Conservation (phyloP, 495 filamentous ascomycete genomes). For the Aspergillus biplanus region DNA sequence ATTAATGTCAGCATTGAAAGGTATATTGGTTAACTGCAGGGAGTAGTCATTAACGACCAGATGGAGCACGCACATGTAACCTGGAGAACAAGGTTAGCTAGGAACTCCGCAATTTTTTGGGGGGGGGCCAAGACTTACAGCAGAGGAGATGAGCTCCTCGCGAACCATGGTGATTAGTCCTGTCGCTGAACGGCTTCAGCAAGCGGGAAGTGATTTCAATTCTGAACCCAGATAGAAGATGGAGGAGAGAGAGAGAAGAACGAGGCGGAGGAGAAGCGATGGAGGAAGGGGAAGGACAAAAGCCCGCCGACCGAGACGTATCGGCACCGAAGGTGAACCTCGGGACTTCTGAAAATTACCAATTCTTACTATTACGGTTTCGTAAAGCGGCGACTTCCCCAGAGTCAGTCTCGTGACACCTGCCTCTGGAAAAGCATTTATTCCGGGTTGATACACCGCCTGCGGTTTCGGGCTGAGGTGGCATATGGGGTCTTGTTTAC, state of each 20-base stretch:
- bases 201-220: slow-evolving; percentile 19
- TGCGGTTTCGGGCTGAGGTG: slow-evolving; percentile 31
- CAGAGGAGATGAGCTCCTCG: slow-evolving; percentile 83
- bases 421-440: slow-evolving; percentile 4
- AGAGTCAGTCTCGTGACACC: background rate
- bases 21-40: background rate
- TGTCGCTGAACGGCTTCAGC: slow-evolving; percentile 11
- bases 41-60: slow-evolving; percentile 8
- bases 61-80: slow-evolving; percentile 41
- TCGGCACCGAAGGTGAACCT: slow-evolving; percentile 40
- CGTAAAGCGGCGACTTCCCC: slow-evolving; percentile 39
- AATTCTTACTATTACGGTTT: slow-evolving; percentile 7
- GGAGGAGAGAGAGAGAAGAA: slow-evolving; percentile 4
- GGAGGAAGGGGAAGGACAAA: slow-evolving; percentile 17
- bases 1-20: slow-evolving; percentile 26
- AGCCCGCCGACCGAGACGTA: slow-evolving; percentile 6
- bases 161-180: slow-evolving; percentile 64
- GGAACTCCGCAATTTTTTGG: slow-evolving; percentile 19
- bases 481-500: slow-evolving; percentile 35
- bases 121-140: slow-evolving; percentile 55
- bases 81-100: slow-evolving; percentile 33
- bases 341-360: slow-evolving; percentile 34
- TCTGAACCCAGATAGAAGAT: slow-evolving; percentile 11
- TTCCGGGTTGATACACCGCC: slow-evolving; percentile 38
- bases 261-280: slow-evolving; percentile 19